Conservation (phyloP, 2,329 filamentous ascomycete genomes). For the Cordyceps cicadae region DNA sequence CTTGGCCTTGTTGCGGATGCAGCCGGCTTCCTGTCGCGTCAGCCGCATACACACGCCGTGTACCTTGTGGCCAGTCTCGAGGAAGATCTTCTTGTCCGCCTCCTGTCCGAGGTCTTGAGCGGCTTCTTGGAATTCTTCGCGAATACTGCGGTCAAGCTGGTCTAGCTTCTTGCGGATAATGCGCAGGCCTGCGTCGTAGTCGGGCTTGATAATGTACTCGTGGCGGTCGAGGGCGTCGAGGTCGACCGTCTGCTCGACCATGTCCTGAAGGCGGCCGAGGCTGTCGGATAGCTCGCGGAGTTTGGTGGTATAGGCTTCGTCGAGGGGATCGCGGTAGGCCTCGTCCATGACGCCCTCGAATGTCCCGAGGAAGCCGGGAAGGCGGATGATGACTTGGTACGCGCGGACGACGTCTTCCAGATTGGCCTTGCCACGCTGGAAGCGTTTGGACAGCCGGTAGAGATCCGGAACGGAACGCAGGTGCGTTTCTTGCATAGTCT, state of each 20-base stretch:
- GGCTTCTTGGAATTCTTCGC: slow-evolving; percentile 67
- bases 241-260: slow-evolving; percentile 98
- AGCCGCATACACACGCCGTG: slow-evolving; percentile 96
- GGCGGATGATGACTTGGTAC: slow-evolving; percentile 86
- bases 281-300: slow-evolving; percentile 68
- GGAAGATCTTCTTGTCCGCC: slow-evolving; percentile 95
- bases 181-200: slow-evolving; percentile 83
- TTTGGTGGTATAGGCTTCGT: slow-evolving; percentile 79
- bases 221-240: slow-evolving; percentile 92
- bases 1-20: slow-evolving; percentile 80
- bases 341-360: slow-evolving; percentile 95
- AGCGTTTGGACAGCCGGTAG: slow-evolving; percentile 87
- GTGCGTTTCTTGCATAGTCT: slow-evolving; percentile 96
- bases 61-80: slow-evolving; percentile 82
- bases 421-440: slow-evolving; percentile 84
- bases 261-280: slow-evolving; percentile 81
- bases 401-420: slow-evolving; percentile 92
- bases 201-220: slow-evolving; percentile 97
- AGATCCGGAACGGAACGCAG: slow-evolving; percentile 87
- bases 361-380: slow-evolving; percentile 83
- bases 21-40: slow-evolving; percentile 82
- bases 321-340: slow-evolving; percentile 76
- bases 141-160: slow-evolving; percentile 72
- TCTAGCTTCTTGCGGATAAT: slow-evolving; percentile 90
- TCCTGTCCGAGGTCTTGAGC: slow-evolving; percentile 81